These are phyloP conservation scores for Apiospora sp. DNA, from an alignment of 2,329 filamentous ascomycete species.

Conservation along the genomic window DNA sequence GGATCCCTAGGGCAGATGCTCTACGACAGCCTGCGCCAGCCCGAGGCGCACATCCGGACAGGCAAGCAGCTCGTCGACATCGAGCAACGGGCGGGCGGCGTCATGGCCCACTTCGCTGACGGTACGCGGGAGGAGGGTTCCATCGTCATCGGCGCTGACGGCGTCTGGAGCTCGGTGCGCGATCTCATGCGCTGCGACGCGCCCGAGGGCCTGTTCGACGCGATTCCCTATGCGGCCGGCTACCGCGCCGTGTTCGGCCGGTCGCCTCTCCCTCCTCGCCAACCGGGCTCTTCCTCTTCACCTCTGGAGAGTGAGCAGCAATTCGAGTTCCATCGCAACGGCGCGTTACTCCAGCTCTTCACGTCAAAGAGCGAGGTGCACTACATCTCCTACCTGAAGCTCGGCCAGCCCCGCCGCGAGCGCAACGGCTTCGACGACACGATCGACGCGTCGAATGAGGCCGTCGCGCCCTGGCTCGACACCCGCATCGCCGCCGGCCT, in stretches of 20 bases:
- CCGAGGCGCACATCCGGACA: not conserved
- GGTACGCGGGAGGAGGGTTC: conserved; percentile 29
- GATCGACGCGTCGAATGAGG: not conserved
- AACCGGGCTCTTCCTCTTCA: not conserved
- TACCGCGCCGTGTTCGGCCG: conserved; percentile 12
- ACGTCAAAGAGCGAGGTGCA: not conserved
- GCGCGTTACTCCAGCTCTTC: not conserved
- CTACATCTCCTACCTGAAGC: not conserved
- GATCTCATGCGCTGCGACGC: not conserved
- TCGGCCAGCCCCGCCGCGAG: not conserved
- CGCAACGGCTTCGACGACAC: not conserved
- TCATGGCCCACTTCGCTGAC: conserved; percentile 2
- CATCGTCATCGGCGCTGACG: conserved; percentile 24
- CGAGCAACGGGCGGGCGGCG: not conserved
- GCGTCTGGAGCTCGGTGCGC: conserved; percentile 23
- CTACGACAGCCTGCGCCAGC: conserved; percentile 2
- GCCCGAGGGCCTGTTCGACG: conserved; percentile 8
- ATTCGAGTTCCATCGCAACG: not conserved
- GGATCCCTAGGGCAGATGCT: not conserved
- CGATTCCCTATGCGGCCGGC: not conserved
- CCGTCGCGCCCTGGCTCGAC: not conserved
- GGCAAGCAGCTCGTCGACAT: not conserved
- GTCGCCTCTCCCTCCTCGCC: not conserved
- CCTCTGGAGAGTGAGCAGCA: not conserved
- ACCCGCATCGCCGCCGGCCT: not conserved